A percentile compares a stretch with the other conserved stretches of the same genome.
Conservation (phyloP, 257 asterid species). For the Eucommia ulmoides region DNA sequence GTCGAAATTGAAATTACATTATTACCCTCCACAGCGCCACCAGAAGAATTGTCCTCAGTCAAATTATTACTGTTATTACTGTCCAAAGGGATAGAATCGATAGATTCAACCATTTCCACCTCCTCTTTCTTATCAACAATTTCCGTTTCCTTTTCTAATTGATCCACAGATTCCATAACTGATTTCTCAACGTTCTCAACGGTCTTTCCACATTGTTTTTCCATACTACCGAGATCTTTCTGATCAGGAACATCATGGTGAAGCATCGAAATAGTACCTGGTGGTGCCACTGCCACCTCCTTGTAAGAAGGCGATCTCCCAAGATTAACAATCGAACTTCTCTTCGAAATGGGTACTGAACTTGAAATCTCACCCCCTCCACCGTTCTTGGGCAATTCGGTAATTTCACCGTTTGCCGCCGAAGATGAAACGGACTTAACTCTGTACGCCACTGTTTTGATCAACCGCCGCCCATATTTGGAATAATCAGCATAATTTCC, state of each 20-base stretch:
- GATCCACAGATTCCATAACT: constrained; percentile 18
- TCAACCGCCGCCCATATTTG: constrained; percentile 62
- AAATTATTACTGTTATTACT: constrained; percentile 12
- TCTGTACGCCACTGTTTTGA: constrained; percentile 74
- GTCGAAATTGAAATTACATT: constrained; percentile 20
- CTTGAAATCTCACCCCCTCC: constrained; percentile 35
- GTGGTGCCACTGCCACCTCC: constrained; percentile 97
- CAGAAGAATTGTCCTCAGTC: constrained; percentile 24
- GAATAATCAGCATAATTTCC: constrained; percentile 66
- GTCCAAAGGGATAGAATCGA: constrained; percentile 25
- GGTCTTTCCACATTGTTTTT: constrained; percentile 17
- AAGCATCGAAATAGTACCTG: constrained; percentile 74
- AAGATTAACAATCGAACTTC: constrained; percentile 65
- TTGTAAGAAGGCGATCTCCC: constrained; percentile 94
- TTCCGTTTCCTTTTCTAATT: constrained; percentile 27
- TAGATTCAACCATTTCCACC: constrained; percentile 18
- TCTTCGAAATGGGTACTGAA: constrained; percentile 33
- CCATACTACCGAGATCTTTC: constrained; percentile 19
- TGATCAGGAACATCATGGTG: constrained; percentile 32
- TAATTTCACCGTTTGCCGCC: constrained; percentile 24
- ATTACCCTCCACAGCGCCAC: constrained; percentile 15
- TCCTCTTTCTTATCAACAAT: constrained; percentile 15
- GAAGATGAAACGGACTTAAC: constrained; percentile 66
- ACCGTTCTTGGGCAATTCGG: constrained; percentile 34
- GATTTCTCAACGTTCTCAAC: constrained; percentile 27